Evolutionary conservation across 2,329 filamentous ascomycete genomes (phyloP).

Genomic region (Stagonosporopsis tanaceti): DNA sequence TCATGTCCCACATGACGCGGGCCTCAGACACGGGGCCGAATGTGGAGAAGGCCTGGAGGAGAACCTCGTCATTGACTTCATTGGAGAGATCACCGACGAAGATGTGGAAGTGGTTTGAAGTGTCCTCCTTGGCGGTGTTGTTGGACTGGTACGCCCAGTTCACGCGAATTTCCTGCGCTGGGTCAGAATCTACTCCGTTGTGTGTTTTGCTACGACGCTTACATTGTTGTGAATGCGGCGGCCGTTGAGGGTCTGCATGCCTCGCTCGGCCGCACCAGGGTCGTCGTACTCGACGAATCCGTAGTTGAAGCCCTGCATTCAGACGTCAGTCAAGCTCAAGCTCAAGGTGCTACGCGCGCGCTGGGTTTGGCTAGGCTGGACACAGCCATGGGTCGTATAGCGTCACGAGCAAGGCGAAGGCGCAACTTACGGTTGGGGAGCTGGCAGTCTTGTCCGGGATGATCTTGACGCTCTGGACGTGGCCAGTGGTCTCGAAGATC

Average conservation of each 20-base stretch:
- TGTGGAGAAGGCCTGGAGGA: slow-evolving; percentile 91
- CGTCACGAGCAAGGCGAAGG: slow-evolving; percentile 15
- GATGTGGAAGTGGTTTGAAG: slow-evolving; percentile 97
- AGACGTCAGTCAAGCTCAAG: slow-evolving; percentile 26
- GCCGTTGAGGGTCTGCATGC: slow-evolving; percentile 96
- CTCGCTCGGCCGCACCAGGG: slow-evolving; percentile 92
- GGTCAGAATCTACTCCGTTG: slow-evolving; percentile 35
- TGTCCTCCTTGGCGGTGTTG: slow-evolving; percentile 92
- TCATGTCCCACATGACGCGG: slow-evolving; percentile 99
- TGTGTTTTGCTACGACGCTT: slow-evolving; percentile 52
- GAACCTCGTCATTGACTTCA: slow-evolving; percentile 96
- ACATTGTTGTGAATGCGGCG: slow-evolving; percentile 94
- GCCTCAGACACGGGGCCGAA: slow-evolving; percentile 97
- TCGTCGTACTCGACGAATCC: slow-evolving; percentile 99
- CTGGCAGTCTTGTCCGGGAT: slow-evolving; percentile 99
- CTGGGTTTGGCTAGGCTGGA: neutral
- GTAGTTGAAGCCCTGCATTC: slow-evolving; percentile 91
- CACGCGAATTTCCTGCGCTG: slow-evolving; percentile 86
- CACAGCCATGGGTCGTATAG: neutral
- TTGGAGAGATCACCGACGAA: slow-evolving; percentile 98
- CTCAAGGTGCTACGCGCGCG: neutral
- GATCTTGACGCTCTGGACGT: slow-evolving; percentile 98
- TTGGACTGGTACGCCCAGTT: slow-evolving; percentile 99
- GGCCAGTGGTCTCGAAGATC: slow-evolving; percentile 98
- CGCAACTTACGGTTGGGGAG: slow-evolving; percentile 46